These are phyloP conservation scores for Dothidotthia symphoricarpi DNA, from an alignment of 2,329 filamentous ascomycete genomes.

Conservation along the genomic window DNA sequence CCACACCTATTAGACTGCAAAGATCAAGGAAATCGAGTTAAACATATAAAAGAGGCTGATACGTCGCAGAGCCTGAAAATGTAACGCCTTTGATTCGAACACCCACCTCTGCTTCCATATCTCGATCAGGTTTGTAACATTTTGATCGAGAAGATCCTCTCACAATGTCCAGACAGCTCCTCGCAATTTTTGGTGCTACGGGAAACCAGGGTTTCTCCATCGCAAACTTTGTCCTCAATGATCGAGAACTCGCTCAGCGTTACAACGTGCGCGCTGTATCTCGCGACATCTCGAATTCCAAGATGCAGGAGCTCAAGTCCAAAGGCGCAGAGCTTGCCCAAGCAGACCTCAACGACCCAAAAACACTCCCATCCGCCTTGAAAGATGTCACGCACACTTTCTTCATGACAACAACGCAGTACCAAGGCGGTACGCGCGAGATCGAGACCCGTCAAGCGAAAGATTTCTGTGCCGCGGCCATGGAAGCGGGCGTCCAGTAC, in stretches of 20 bases:
- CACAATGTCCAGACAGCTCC: conserved; percentile 16
- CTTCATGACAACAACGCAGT: conserved; percentile 30
- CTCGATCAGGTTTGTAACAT: too few species aligned
- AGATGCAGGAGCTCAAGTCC: conserved; percentile 46
- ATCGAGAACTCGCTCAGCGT: conserved; percentile 42
- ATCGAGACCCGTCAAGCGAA: conserved; percentile 30
- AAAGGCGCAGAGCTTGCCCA: conserved; percentile 54
- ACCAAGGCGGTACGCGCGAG: conserved; percentile 21
- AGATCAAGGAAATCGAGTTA: too few species aligned
- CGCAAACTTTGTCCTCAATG: conserved; percentile 45
- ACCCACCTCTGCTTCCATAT: too few species aligned
- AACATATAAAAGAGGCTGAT: too few species aligned
- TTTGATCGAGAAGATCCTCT: too few species aligned
- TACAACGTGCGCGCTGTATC: conserved; percentile 56
- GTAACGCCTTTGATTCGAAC: too few species aligned
- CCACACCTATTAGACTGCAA: too few species aligned
- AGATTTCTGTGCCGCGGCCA: conserved; percentile 31
- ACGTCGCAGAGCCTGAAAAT: too few species aligned
- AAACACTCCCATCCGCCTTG: conserved; percentile 24
- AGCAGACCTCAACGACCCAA: conserved; percentile 50
- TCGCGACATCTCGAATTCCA: conserved; percentile 48
- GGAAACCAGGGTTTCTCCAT: conserved; percentile 59
- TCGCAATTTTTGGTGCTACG: conserved; percentile 35
- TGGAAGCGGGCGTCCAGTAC: conserved; percentile 38
- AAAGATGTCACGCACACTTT: conserved; percentile 26